Evolutionary conservation across 345 rosid species (phyloP).

Genomic region (Corchorus capsularis): DNA sequence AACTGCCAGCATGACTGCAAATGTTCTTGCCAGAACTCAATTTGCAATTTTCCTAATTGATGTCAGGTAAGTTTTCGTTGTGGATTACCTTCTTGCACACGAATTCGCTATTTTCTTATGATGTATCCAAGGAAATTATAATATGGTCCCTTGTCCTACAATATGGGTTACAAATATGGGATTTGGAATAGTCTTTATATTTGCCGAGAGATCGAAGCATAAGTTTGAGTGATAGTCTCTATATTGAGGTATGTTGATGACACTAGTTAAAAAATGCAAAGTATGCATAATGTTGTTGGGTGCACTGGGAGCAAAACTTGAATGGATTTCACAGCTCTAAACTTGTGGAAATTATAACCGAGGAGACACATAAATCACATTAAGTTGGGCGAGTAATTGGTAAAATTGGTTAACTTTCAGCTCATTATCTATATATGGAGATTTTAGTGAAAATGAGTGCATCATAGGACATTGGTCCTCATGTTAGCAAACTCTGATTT

Average conservation of each 20-base stretch:
- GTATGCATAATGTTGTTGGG: background rate
- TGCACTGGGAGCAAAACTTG: background rate
- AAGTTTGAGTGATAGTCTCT: background rate
- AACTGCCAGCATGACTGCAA: conserved; percentile 85
- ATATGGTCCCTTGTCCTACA: background rate
- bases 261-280: background rate
- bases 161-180: no score
- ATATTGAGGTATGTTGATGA: background rate
- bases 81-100: conserved; percentile 2
- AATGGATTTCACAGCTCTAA: conserved; percentile 11
- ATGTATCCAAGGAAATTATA: background rate
- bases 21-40: conserved; percentile 74
- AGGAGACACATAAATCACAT: background rate
- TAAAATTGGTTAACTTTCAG: background rate
- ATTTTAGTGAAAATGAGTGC: background rate
- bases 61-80: conserved; percentile 54
- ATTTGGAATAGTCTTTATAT: no score
- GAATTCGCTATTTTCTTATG: background rate
- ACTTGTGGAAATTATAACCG: background rate
- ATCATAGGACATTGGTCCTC: background rate
- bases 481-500: background rate
- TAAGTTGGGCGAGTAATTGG: background rate
- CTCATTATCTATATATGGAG: background rate
- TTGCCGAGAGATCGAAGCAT: background rate
- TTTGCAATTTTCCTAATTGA: conserved; percentile 81